phyloP scores from a whole-genome alignment of 192 early-diverging fungal genomes.

The Spinellus fusiger region DNA sequence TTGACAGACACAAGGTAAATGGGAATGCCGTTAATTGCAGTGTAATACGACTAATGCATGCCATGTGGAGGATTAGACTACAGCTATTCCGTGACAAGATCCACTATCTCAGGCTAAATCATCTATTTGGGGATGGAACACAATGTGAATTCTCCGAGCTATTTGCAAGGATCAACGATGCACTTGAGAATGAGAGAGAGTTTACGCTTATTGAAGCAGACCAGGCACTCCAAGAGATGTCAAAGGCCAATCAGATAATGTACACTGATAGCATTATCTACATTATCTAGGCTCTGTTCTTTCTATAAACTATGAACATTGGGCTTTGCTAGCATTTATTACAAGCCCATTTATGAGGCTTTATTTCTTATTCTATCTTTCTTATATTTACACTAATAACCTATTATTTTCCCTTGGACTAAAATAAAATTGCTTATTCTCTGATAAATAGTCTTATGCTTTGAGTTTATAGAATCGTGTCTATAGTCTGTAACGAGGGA shows the following conservation, averaged over 20 bases:
- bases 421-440: no score
- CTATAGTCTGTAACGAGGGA: no score
- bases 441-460: no score
- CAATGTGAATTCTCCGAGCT: slow-evolving; percentile 49
- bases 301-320: no score
- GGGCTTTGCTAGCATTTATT: neutral
- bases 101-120: slow-evolving; percentile 29
- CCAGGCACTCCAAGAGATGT: slow-evolving; percentile 53
- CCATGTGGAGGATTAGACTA: slow-evolving; percentile 9
- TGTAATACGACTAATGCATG: neutral
- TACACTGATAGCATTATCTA: slow-evolving; percentile 60
- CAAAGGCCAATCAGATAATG: slow-evolving; percentile 64
- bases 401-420: no score
- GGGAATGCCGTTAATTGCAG: neutral
- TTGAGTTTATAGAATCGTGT: no score
- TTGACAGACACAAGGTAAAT: slow-evolving; percentile 11
- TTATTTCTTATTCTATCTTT: neutral
- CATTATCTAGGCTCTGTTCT: slow-evolving; percentile 56
- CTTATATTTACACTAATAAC: no score
- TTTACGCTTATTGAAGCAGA: slow-evolving; percentile 57
- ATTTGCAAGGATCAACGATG: slow-evolving; percentile 48
- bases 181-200: slow-evolving; percentile 24
- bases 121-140: slow-evolving; percentile 48
- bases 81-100: slow-evolving; percentile 48
- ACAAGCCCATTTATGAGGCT: neutral